phyloP scores from a whole-genome alignment of 2,329 filamentous ascomycete species.

The Polytolypa hystricis region DNA sequence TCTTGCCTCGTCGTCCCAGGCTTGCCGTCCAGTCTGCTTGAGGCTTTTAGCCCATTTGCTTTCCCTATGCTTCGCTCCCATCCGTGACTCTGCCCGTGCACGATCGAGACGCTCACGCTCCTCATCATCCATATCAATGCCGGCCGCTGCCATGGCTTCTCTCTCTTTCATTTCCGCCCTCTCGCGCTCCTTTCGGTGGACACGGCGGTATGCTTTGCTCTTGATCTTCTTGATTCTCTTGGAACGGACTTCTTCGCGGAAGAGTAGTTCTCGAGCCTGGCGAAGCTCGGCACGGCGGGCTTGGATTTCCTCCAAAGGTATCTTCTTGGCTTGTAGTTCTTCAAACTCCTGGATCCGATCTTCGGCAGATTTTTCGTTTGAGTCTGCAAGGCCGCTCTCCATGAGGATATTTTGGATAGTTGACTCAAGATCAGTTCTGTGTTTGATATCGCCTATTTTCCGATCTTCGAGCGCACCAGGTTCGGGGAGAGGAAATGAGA shows the following conservation, averaged over 20 bases:
- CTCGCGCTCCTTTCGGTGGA: constrained; percentile 72
- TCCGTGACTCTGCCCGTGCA: constrained; percentile 68
- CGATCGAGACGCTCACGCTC: constrained; percentile 59
- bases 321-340: constrained; percentile 57
- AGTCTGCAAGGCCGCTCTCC: constrained; percentile 62
- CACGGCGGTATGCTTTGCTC: constrained; percentile 84
- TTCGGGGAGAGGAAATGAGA: constrained; percentile 75
- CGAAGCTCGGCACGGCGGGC: constrained; percentile 64
- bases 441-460: constrained; percentile 45
- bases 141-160: constrained; percentile 47
- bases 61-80: constrained; percentile 73
- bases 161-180: constrained; percentile 46
- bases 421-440: constrained; percentile 70
- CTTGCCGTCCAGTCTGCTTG: constrained; percentile 64
- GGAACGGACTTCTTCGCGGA: constrained; percentile 75
- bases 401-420: constrained; percentile 82
- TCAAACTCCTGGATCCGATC: constrained; percentile 58
- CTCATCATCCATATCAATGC: constrained; percentile 51
- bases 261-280: constrained; percentile 70
- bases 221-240: constrained; percentile 99
- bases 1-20: constrained; percentile 82
- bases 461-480: constrained; percentile 51
- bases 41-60: constrained; percentile 87
- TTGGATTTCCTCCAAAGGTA: constrained; percentile 62
- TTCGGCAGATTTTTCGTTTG: constrained; percentile 49